Evolutionary conservation across 257 asterid genomes (phyloP).

Genomic region (Fraxinus pennsylvanica): DNA sequence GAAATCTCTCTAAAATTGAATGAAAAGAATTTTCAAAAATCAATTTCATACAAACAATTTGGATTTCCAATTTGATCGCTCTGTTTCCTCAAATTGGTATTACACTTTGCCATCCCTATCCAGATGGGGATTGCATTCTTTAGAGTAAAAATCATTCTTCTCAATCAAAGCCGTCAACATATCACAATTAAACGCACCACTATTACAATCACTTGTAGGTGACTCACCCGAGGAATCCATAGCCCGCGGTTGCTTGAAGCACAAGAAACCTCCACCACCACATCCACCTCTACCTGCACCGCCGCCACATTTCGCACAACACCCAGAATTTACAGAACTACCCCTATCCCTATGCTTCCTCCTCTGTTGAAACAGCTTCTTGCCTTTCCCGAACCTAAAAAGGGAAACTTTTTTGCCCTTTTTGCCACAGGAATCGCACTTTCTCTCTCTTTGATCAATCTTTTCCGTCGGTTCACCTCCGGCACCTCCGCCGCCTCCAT

Average conservation of each 20-base stretch:
- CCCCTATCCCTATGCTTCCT: conserved; percentile 26
- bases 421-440: conserved; percentile 4
- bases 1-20: background rate
- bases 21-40: background rate
- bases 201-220: conserved; percentile 46
- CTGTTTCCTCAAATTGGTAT: background rate
- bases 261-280: conserved; percentile 31
- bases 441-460: conserved; percentile 9
- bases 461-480: background rate
- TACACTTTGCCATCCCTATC: background rate
- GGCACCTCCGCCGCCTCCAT: background rate
- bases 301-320: conserved; percentile 18
- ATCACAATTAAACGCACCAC: conserved; percentile 32
- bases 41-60: background rate
- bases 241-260: conserved; percentile 38
- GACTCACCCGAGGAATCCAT: conserved; percentile 43
- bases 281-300: conserved; percentile 15
- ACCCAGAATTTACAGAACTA: conserved; percentile 25
- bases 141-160: conserved; percentile 45
- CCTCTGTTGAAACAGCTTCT: conserved; percentile 20
- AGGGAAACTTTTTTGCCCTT: conserved; percentile 25
- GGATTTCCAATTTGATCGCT: background rate
- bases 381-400: conserved; percentile 32
- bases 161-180: conserved; percentile 40
- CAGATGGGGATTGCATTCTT: conserved; percentile 52